These are phyloP conservation scores for Pyrenula massariospora DNA, from an alignment of 495 filamentous ascomycete genomes.

Conservation along the genomic window DNA sequence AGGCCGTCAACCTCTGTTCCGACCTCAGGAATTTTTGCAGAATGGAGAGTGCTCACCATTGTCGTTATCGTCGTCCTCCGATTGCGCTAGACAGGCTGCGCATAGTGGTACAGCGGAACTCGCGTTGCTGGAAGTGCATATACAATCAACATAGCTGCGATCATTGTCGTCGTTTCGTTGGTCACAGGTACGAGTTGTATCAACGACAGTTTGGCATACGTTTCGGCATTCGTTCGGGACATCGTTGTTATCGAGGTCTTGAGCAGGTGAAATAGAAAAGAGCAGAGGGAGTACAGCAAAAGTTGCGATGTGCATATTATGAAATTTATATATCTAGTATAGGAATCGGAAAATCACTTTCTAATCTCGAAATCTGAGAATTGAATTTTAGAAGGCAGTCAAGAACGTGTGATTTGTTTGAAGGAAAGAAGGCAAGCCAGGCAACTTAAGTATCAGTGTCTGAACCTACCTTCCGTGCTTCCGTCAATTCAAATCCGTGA, in stretches of 20 bases:
- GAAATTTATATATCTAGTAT: too few relatives aligned
- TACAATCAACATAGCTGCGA: neutral
- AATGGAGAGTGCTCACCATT: neutral
- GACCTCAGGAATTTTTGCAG: too few relatives aligned
- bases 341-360: too few relatives aligned
- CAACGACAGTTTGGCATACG: neutral
- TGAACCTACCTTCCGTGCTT: neutral
- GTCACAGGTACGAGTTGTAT: neutral
- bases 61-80: neutral
- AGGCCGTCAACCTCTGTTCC: too few relatives aligned
- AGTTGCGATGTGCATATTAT: neutral
- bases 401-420: neutral
- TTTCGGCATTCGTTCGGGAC: neutral
- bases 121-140: neutral
- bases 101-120: neutral
- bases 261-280: neutral
- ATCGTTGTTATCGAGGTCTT: neutral
- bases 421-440: neutral
- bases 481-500: too few relatives aligned
- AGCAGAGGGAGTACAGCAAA: neutral
- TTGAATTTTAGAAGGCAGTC: neutral
- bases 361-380: neutral
- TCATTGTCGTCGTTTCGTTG: neutral
- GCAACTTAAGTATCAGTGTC: neutral
- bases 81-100: neutral